Conservation (phyloP, 768 basidiomycete genomes). For the Serendipita vermifera region DNA sequence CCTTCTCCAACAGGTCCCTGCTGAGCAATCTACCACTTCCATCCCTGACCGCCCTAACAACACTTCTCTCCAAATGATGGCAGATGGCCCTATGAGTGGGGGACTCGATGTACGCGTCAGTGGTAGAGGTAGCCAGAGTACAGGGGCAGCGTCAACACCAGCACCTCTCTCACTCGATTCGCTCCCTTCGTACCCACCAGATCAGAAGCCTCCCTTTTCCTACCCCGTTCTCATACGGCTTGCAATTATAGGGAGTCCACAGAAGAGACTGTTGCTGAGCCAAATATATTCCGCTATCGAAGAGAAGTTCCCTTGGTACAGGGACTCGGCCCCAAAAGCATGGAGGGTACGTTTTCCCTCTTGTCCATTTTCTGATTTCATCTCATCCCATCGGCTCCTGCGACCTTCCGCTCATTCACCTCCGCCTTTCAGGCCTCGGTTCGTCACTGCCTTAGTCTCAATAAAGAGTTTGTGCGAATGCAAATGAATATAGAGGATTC, state of each 20-base stretch:
- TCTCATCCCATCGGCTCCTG: background rate
- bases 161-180: background rate
- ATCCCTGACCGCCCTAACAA: too few species aligned
- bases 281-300: background rate
- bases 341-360: background rate
- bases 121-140: too few species aligned
- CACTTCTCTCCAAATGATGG: too few species aligned
- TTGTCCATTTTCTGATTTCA: too few species aligned
- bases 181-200: background rate
- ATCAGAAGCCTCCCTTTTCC: background rate
- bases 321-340: background rate
- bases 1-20: too few species aligned
- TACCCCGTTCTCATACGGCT: background rate
- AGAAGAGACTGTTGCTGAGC: background rate
- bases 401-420: too few species aligned
- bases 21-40: too few species aligned
- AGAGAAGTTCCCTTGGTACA: conserved; percentile 4
- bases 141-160: too few species aligned
- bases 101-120: too few species aligned
- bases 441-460: background rate
- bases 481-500: background rate
- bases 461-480: conserved; percentile 2
- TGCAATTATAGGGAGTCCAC: background rate
- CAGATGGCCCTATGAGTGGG: too few species aligned
- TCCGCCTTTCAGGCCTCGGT: background rate